These are phyloP conservation scores for Metarhizium guizhouense DNA, from an alignment of 2,329 filamentous ascomycete genomes.

Conservation along the genomic window DNA sequence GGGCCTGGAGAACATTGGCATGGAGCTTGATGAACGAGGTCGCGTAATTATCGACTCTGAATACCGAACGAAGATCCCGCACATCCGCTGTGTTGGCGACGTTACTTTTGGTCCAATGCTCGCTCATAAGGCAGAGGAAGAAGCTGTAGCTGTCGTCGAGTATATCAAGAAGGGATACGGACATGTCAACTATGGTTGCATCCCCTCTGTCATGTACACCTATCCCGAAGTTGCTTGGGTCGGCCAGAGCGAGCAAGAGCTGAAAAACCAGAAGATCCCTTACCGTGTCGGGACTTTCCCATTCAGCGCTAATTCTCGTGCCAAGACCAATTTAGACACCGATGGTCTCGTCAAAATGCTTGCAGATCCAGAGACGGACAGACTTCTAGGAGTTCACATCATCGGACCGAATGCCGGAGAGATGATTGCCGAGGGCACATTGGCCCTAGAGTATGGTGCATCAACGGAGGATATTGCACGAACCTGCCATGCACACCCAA, in stretches of 20 bases:
- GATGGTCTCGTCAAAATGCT: conserved; percentile 97
- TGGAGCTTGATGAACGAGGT: conserved; percentile 87
- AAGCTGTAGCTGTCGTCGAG: conserved; percentile 88
- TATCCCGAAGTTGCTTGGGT: conserved; percentile 98
- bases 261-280: conserved; percentile 81
- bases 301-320: conserved; percentile 95
- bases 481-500: conserved; percentile 95
- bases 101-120: conserved; percentile 98
- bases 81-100: conserved; percentile 95
- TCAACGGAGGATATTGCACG: conserved; percentile 90
- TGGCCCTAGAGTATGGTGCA: conserved; percentile 94
- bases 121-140: conserved; percentile 98
- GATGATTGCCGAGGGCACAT: conserved; percentile 96
- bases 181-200: conserved; percentile 97
- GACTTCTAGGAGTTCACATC: conserved; percentile 92
- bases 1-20: conserved; percentile 85
- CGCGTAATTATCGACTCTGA: conserved; percentile 96
- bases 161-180: conserved; percentile 97
- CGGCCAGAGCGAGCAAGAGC: conserved; percentile 91
- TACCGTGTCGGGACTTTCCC: conserved; percentile 94
- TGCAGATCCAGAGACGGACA: conserved; percentile 90
- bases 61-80: conserved; percentile 94
- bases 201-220: conserved; percentile 99
- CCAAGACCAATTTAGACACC: conserved; percentile 96
- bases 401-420: conserved; percentile 92